Evolutionary conservation across 768 basidiomycete genomes (phyloP).

Genomic region (Gymnopilus dilepis): DNA sequence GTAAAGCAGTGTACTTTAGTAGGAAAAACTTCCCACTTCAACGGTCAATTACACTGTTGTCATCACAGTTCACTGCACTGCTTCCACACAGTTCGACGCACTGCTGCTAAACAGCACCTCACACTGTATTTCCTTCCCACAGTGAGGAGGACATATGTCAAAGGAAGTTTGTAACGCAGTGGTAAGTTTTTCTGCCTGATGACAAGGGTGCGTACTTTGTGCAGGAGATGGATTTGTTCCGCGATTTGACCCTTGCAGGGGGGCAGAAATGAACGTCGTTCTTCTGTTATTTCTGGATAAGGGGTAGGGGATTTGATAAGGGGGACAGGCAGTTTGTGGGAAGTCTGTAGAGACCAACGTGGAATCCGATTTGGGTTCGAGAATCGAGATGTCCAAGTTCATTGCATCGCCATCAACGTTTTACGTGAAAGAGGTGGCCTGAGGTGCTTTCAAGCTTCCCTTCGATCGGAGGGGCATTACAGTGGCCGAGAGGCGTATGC

Average conservation of each 20-base stretch:
- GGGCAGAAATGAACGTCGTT: not conserved
- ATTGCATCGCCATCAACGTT: conserved; percentile 20
- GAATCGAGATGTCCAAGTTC: conserved; percentile 16
- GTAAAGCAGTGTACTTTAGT: too few species aligned
- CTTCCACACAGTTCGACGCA: too few species aligned
- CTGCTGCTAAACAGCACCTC: too few species aligned
- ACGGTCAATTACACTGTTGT: too few species aligned
- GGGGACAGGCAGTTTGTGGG: conserved; percentile 17
- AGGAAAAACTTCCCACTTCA: too few species aligned
- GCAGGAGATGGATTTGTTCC: conserved; percentile 8
- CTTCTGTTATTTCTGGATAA: not conserved
- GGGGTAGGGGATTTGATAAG: conserved; percentile 17
- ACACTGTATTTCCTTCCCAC: too few species aligned
- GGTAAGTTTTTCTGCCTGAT: conserved; percentile 9
- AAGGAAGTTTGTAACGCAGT: conserved; percentile 5
- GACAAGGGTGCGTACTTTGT: conserved; percentile 20
- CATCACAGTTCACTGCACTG: too few species aligned
- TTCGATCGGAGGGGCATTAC: conserved; percentile 23
- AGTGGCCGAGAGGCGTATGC: conserved; percentile 20
- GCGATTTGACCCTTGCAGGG: conserved; percentile 5
- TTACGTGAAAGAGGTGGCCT: conserved; percentile 21
- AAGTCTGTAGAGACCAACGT: conserved; percentile 16
- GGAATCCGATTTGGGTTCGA: conserved; percentile 9
- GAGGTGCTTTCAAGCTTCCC: conserved; percentile 14
- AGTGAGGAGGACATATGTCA: conserved; percentile 26